Conservation (phyloP, 257 asterid genomes). For the Ilex asprella region DNA sequence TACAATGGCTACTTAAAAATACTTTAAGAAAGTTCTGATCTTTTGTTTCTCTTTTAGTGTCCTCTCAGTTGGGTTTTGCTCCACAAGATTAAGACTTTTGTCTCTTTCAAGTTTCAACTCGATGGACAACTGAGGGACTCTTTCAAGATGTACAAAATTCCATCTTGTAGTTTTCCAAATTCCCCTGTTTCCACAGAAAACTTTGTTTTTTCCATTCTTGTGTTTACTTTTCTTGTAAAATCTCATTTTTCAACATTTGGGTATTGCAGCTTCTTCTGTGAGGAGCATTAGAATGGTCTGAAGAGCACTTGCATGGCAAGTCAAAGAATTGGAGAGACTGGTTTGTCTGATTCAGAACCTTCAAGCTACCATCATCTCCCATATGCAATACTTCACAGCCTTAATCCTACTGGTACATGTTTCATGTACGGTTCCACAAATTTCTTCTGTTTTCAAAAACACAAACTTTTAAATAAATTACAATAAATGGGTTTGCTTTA, state of each 20-base stretch:
- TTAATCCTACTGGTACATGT: constrained; percentile 40
- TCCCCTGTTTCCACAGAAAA: not conserved
- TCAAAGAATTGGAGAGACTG: constrained; percentile 52
- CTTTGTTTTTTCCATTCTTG: not conserved
- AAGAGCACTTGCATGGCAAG: constrained; percentile 69
- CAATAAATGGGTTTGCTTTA: not conserved
- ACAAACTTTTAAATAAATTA: too few relatives aligned
- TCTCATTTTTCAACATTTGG: constrained; percentile 2
- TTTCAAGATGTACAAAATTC: constrained; percentile 4
- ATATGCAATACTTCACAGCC: constrained; percentile 51
- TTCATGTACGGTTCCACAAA: constrained; percentile 39
- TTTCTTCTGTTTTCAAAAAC: not conserved
- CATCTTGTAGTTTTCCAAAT: not conserved
- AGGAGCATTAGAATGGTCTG: constrained; percentile 35
- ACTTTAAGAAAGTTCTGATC: constrained; percentile 41
- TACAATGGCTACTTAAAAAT: constrained; percentile 24
- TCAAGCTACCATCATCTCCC: constrained; percentile 38
- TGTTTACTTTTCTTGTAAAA: not conserved
- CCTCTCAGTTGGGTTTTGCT: constrained; percentile 6
- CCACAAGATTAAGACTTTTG: constrained; percentile 15
- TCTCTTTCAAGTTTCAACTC: constrained; percentile 13
- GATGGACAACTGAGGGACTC: not conserved
- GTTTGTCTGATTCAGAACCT: constrained; percentile 42
- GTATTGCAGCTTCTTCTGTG: not conserved
- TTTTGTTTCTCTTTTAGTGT: constrained; percentile 13